These are phyloP conservation scores for Triticum urartu DNA, from an alignment of 176 grass and related monocot species.

Conservation along the genomic window DNA sequence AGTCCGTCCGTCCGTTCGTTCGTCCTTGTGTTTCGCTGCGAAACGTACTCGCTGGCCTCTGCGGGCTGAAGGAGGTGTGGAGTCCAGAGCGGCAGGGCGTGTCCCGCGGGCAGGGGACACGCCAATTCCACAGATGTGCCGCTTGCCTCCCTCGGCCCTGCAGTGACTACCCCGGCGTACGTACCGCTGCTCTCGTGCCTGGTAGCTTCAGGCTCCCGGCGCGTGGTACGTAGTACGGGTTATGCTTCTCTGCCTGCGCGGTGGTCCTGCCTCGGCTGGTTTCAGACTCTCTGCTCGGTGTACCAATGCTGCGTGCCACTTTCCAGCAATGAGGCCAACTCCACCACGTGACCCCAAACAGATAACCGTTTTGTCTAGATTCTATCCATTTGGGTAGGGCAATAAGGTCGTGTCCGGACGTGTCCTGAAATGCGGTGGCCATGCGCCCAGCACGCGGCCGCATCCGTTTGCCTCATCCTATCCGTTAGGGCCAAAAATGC, in stretches of 20 bases:
- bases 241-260: background rate
- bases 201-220: background rate
- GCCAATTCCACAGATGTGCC: constrained; percentile 10
- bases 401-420: no score
- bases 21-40: background rate
- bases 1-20: background rate
- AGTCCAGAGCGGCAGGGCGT: background rate
- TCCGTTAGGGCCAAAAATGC: no score
- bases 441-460: no score
- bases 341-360: no score
- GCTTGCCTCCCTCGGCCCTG: background rate
- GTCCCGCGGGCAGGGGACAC: constrained; percentile 19
- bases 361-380: no score
- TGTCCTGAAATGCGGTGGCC: no score
- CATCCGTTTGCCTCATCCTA: no score
- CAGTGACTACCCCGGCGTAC: background rate
- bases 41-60: background rate
- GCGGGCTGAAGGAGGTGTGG: background rate
- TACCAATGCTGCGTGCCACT: background rate
- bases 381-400: no score
- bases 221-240: background rate
- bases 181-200: background rate
- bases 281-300: background rate
- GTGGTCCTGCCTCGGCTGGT: background rate
- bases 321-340: background rate